Evolutionary conservation across 306 rosid species (phyloP), one percentile per base, ranked within the genome.

Genomic region (Abrus precatorius): DNA sequence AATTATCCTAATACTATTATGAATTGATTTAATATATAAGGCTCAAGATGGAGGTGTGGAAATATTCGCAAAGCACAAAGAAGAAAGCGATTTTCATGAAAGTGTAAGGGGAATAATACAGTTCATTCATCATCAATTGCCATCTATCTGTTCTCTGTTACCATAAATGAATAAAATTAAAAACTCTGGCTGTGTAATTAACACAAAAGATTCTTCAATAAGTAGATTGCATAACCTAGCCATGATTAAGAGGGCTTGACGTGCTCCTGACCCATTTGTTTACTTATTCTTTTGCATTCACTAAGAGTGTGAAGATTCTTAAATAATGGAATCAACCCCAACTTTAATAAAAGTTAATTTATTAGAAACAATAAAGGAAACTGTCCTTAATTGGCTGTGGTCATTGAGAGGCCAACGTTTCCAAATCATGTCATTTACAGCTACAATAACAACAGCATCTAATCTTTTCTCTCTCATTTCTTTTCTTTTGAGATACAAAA

Each of bases 151-250:
- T 20, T 72, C 30, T 62, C 32, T 38, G 32, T 38, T 10, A 47
- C 48, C 75, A 52, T 45, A 45, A 75, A 45, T 75, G 48, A 75
- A 75, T 82, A 36, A 75, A 75, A 82, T 75, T 67, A 47, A 82
- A 45, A 50, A 65, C 9, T 74, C 27, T 49, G 45, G 55, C 13
- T n/a, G 3, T 48, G 44, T 5, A 28, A 60, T 82, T 82, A 73
- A 49, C 40, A 66, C 66, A 14, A 70, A 75, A 82, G 82, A 82
- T 82, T 75, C 81, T 76, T 76, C 57, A 68, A 56, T 59, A 29
- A 36, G 49, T 47, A 38, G 53, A 49, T 62, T 50, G 54, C 9
- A 36, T 49, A 56, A 50, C 73, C 28, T 34, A 49, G 30, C 40
- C 61, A 64, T 63, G 60, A 73, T 32, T 43, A 78, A 54, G 69